phyloP scores from a whole-genome alignment of 2,329 filamentous ascomycete genomes.

The Purpureocillium lavendulum region DNA sequence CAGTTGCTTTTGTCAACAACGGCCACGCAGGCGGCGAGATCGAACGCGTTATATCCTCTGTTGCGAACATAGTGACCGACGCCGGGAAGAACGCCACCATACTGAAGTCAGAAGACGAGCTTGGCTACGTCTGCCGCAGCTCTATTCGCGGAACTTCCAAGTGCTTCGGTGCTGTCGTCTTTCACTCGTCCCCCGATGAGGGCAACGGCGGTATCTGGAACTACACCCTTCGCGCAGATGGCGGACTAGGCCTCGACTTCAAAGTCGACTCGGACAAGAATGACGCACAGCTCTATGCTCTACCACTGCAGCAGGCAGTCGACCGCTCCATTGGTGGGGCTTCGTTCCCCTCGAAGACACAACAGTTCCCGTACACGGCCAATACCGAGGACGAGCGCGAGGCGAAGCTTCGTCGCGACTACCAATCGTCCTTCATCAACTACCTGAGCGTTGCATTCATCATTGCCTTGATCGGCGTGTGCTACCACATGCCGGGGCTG shows the following conservation, averaged over 20 bases:
- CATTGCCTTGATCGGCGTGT: constrained; percentile 59
- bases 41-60: constrained; percentile 53
- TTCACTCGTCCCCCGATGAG: constrained; percentile 60
- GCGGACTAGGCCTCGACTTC: constrained; percentile 43
- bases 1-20: constrained; percentile 67
- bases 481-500: constrained; percentile 63
- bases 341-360: constrained; percentile 19
- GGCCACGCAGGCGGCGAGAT: constrained; percentile 62
- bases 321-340: constrained; percentile 47
- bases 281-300: constrained; percentile 55
- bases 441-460: constrained; percentile 61
- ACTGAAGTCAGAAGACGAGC: constrained; percentile 14
- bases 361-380: constrained; percentile 22
- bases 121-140: constrained; percentile 44
- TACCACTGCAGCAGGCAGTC: constrained; percentile 62
- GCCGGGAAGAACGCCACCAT: constrained; percentile 17
- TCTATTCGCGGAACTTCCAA: constrained; percentile 55
- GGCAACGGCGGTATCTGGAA: constrained; percentile 51
- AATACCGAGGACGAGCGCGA: constrained; percentile 39
- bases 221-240: constrained; percentile 63
- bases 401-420: constrained; percentile 47
- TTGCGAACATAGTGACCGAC: constrained; percentile 10
- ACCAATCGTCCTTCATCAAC: constrained; percentile 56
- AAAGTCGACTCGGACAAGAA: constrained; percentile 48
- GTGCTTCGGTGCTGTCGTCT: constrained; percentile 66